These are phyloP conservation scores for Pueraria montana DNA, from an alignment of 306 rosid genomes.

Conservation along the genomic window DNA sequence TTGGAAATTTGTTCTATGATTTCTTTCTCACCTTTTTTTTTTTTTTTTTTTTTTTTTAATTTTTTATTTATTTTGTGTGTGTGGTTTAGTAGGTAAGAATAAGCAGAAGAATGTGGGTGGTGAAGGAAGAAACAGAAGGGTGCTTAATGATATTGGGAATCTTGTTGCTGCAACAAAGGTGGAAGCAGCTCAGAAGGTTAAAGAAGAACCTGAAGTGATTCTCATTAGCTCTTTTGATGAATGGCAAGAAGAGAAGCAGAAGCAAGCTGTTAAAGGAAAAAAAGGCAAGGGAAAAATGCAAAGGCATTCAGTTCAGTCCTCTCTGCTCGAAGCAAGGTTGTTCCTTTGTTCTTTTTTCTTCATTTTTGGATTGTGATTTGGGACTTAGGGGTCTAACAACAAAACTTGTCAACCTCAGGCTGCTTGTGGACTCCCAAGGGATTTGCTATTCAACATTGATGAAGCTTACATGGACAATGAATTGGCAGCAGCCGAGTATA, in stretches of 20 bases:
- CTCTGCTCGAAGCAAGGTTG: slow-evolving; percentile 89
- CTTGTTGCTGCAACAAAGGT: no score
- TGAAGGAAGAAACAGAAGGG: slow-evolving; percentile 74
- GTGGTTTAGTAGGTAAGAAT: slow-evolving; percentile 57
- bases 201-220: slow-evolving; percentile 53
- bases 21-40: no score
- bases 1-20: no score
- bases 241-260: slow-evolving; percentile 43
- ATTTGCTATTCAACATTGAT: slow-evolving; percentile 66
- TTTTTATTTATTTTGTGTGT: neutral
- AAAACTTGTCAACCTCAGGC: slow-evolving; percentile 36
- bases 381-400: slow-evolving; percentile 16
- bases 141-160: slow-evolving; percentile 82
- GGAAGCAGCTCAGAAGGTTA: no score
- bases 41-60: neutral
- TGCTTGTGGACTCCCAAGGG: slow-evolving; percentile 56
- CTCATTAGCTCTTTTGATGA: slow-evolving; percentile 62
- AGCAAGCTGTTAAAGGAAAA: slow-evolving; percentile 42
- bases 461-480: slow-evolving; percentile 58
- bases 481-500: no score
- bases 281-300: slow-evolving; percentile 55
- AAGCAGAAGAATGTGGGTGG: slow-evolving; percentile 59
- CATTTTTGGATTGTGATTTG: neutral
- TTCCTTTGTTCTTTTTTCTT: neutral
- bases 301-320: no score